These are phyloP conservation scores for Mycosphaerella sp. DNA, from an alignment of 2,329 filamentous ascomycete species.

Conservation along the genomic window DNA sequence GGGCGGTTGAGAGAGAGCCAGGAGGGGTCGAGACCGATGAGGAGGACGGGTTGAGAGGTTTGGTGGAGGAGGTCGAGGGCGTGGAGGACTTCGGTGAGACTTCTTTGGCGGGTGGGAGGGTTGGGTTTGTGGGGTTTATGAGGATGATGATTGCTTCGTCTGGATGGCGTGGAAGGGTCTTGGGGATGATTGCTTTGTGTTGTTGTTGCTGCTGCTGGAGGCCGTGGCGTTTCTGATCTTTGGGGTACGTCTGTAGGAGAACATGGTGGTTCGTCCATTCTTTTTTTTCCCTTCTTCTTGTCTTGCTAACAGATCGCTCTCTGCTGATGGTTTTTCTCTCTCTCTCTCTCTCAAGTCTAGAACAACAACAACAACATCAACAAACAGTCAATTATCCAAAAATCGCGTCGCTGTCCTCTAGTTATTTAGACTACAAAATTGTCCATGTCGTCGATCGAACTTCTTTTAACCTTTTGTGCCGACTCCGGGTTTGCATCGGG, in stretches of 20 bases:
- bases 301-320: not conserved
- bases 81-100: slow-evolving; percentile 6
- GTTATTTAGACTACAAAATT: not conserved
- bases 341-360: no score
- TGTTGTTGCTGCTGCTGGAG: not conserved
- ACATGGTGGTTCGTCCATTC: not conserved
- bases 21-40: not conserved
- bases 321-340: no score
- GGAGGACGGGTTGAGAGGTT: not conserved
- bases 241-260: not conserved
- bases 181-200: no score
- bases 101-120: slow-evolving; percentile 4
- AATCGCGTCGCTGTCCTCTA: no score
- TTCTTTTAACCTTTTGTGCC: not conserved
- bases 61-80: not conserved
- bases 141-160: no score
- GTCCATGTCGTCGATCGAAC: not conserved
- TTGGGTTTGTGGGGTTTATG: not conserved
- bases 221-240: slow-evolving; percentile 5
- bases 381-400: no score
- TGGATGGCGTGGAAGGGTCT: no score
- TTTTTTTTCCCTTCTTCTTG: not conserved
- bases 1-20: slow-evolving; percentile 1
- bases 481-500: slow-evolving; percentile 7
- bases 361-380: no score